Base-by-base conservation (phyloP, 306 rosid genomes). In the Heteromeles arbutifolia region DNA sequence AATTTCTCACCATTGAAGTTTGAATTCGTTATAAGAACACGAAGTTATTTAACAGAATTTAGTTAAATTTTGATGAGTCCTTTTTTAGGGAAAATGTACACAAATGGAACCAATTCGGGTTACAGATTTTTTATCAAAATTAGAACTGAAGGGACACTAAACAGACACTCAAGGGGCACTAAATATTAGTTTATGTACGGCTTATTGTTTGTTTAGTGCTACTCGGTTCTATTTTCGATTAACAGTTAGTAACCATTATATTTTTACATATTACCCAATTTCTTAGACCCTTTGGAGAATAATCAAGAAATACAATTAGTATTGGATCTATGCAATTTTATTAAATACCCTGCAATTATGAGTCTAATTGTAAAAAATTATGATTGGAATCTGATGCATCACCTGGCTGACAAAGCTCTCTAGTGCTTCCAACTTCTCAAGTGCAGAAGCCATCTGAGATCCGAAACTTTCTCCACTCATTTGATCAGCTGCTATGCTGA, bases 331-430 rank as follows among this genome's bases (percentile, higher is more conserved):
- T 65, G 63, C 22, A 73, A 73, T 48, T 65, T 70, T 26, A 31
- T 78, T 50, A 53, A 68, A 21, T 62, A 17, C 53, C 53, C 21
- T 14, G 2, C 53, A 15, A 17, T 14, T 4, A 48, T 14, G 53
- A 50, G 21, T 4, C 21, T 50, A 50, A 50, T 15, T 15, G 21
- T 6, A 50, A 17, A 48, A 50, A 50, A 10, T 41, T 6, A 50
- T 50, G 18, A 69, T 31, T 45, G 70, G 65, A 50, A 45, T 67
- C 31, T 54, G 59, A 67, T 64, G 29, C 12, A 9, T 82, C 82
- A 93, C 98, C 98, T 93, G 97, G 86, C 29, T 86, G 65, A 88
- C 88, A 71, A 91, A 93, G 74, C 76, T 80, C 78, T 93, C 97
- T 18, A 93, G 79, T 62, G 87, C 93, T 77, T 91, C 96, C 75